phyloP scores from a whole-genome alignment of 805 yeast species.

The Wickerhamiella dianesei region DNA sequence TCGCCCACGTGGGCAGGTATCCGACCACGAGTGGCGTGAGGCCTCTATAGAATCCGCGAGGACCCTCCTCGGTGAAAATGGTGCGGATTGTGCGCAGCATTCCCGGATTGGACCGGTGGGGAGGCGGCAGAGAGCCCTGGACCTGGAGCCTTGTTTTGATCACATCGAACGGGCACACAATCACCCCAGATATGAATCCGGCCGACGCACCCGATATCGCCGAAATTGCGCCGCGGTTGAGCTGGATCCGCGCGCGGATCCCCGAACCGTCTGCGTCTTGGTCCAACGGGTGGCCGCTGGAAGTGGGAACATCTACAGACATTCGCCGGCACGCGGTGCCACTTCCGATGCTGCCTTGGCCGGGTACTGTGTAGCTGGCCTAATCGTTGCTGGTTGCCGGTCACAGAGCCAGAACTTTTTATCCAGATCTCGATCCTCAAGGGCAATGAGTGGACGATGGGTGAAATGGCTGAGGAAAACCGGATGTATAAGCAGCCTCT shows the following conservation, averaged over 20 bases:
- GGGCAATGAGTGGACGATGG: no score
- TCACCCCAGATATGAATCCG: slow-evolving; percentile 77
- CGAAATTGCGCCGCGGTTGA: slow-evolving; percentile 30
- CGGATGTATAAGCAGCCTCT: no score
- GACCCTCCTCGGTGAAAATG: slow-evolving; percentile 66
- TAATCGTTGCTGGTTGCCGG: no score
- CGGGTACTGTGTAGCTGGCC: no score
- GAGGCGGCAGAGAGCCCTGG: slow-evolving; percentile 40
- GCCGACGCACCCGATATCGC: slow-evolving; percentile 89
- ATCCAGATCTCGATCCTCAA: no score
- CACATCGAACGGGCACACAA: slow-evolving; percentile 91
- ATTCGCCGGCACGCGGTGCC: not conserved
- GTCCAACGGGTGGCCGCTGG: not conserved
- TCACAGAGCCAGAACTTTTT: no score
- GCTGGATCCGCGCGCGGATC: not conserved
- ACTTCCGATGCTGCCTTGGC: no score
- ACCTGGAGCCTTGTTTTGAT: slow-evolving; percentile 92
- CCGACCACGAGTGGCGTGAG: slow-evolving; percentile 86
- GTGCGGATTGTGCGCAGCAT: slow-evolving; percentile 43
- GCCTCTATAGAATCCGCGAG: slow-evolving; percentile 76
- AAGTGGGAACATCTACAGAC: not conserved
- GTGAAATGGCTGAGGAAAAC: no score
- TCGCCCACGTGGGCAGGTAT: slow-evolving; percentile 95
- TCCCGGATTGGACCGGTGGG: slow-evolving; percentile 14
- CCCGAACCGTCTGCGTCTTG: not conserved